Base-by-base conservation (phyloP, 2,329 filamentous ascomycete genomes). In the Ascochyta rabiei region DNA sequence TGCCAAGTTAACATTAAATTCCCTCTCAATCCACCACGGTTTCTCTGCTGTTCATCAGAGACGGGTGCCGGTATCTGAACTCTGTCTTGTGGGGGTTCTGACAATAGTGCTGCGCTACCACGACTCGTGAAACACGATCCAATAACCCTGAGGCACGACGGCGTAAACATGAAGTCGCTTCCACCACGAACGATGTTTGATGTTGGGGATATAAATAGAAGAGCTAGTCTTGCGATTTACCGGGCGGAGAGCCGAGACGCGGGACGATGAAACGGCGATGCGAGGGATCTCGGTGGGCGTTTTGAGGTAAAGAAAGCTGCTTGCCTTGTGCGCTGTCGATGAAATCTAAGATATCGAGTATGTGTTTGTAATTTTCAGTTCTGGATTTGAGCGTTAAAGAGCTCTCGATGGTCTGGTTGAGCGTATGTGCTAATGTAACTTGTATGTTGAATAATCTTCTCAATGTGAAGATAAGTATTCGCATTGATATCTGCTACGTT, bases 201-300 rank as follows among this genome's bases (percentile, higher is more conserved):
- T 38, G 31, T 38, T 49, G 6, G 31, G 7, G 33, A n/a, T 50
- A 50, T 46, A 30, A 37, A 41, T 50, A 41, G 8, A n/a, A 5
- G 10, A 34, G 30, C 15, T 45, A 23, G 35, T 48, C 23, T 45
- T 21, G 35, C 16, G 24, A 37, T 2, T 9, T 38, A 31, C 46
- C 46, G 35, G 24, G 31, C 18, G 52, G 46, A 49, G 52, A 50
- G 52, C 52, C 52, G 52, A 18, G 21, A 8, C 31, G 41, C 46
- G 46, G 41, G 52, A 50, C 41, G 46, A 50, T 50, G 52, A 55
- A 55, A 55, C 52, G 34, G 35, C 12, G 19, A 26, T 24, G 26
- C 31, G 6, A 16, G 19, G 48, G 48, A 28, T 40, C 3, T 12
- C 8, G 15, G 15, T 34, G 31, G 31, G 8, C 5, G 6, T 2